These are phyloP conservation scores for Microbotryum intermedium DNA, from an alignment of 1,284 basidiomycete species.

Conservation along the genomic window DNA sequence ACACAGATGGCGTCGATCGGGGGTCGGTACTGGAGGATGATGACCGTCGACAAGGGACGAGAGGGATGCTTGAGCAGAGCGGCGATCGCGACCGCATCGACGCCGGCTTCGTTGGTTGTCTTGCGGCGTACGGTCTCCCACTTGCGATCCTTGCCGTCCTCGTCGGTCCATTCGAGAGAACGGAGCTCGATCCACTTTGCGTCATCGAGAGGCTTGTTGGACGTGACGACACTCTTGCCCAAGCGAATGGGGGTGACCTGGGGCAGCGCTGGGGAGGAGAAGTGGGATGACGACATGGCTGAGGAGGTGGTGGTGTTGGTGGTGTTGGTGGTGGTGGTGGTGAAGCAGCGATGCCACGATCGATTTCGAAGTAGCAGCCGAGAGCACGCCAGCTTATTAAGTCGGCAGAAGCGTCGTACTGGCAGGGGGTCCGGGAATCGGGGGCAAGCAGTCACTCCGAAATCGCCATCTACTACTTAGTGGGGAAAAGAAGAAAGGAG, in stretches of 20 bases:
- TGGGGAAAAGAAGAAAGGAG: too few relatives aligned
- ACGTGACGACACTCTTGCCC: conserved; percentile 6
- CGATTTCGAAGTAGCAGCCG: not conserved
- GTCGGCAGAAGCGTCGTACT: too few relatives aligned
- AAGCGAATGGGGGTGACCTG: conserved; percentile 11
- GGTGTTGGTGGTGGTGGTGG: not conserved
- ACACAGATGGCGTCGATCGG: conserved; percentile 29
- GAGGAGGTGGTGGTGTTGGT: conserved; percentile 1
- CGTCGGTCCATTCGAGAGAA: conserved; percentile 24
- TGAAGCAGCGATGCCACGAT: not conserved
- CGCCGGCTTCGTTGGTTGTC: conserved; percentile 60
- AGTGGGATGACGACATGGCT: conserved; percentile 5
- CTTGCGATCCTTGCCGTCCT: conserved; percentile 48
- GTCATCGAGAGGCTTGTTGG: not conserved
- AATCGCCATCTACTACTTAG: too few relatives aligned
- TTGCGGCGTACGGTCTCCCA: conserved; percentile 82
- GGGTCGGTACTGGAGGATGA: conserved; percentile 40
- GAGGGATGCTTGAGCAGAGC: conserved; percentile 57
- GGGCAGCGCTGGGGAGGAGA: conserved; percentile 1
- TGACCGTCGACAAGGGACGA: conserved; percentile 55
- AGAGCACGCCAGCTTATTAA: not conserved
- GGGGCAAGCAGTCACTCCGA: too few relatives aligned
- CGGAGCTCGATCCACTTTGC: conserved; percentile 12
- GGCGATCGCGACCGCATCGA: conserved; percentile 79
- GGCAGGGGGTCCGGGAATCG: too few relatives aligned